A percentile compares a stretch with the other conserved stretches of the same genome.
Conservation (phyloP, 2,329 filamentous ascomycete species). For the Colletotrichum filicis region DNA sequence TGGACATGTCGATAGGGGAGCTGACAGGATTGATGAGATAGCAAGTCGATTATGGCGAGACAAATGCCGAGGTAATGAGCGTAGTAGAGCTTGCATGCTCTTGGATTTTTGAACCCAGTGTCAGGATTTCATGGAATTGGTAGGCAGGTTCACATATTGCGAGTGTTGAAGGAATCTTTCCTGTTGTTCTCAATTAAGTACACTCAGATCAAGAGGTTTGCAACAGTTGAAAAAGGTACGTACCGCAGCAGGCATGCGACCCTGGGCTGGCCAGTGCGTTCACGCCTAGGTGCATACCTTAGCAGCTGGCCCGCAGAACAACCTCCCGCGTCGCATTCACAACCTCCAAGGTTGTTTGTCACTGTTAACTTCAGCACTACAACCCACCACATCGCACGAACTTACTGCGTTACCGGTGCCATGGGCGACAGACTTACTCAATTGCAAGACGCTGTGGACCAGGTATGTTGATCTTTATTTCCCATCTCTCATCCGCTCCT, state of each 20-base stretch:
- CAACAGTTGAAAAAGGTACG: conserved; percentile 15
- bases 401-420: conserved; percentile 28
- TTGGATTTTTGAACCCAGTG: background rate
- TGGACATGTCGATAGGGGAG: conserved; percentile 6
- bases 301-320: conserved; percentile 1
- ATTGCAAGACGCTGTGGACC: conserved; percentile 85
- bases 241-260: background rate
- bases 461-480: conserved; percentile 61
- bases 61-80: background rate
- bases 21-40: background rate
- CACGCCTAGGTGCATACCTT: background rate
- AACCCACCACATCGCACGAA: background rate
- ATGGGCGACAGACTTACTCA: conserved; percentile 86
- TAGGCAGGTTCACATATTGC: background rate
- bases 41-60: background rate
- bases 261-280: background rate
- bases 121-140: background rate
- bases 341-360: conserved; percentile 4
- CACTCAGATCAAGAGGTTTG: background rate
- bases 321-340: background rate
- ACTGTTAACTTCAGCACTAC: background rate
- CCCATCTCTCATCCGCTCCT: background rate
- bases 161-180: background rate
- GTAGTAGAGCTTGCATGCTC: conserved; percentile 15
- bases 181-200: background rate